These are phyloP conservation scores for Colletotrichum magnum DNA, from an alignment of 2,329 filamentous ascomycete genomes.

Conservation along the genomic window DNA sequence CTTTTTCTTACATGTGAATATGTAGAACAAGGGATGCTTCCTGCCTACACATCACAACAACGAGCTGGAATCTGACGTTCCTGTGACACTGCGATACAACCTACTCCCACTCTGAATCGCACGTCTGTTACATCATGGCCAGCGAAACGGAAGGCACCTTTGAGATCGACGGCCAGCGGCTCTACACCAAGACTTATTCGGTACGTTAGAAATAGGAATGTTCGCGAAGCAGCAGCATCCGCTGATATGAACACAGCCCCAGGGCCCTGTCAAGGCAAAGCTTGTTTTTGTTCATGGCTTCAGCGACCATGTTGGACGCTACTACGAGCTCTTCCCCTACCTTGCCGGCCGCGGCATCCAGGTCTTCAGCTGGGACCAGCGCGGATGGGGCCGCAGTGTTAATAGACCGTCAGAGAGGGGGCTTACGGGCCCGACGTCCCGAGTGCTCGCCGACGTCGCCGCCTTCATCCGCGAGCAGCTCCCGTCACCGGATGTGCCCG, in stretches of 20 bases:
- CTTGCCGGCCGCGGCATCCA: constrained; percentile 82
- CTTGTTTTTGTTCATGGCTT: constrained; percentile 91
- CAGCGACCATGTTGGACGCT: constrained; percentile 86
- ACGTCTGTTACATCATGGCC: constrained; percentile 48
- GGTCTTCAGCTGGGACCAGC: constrained; percentile 85
- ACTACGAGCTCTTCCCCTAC: constrained; percentile 79
- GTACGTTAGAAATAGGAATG: constrained; percentile 51
- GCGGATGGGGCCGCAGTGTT: constrained; percentile 87
- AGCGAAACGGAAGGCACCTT: constrained; percentile 66
- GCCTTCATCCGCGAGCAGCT: constrained; percentile 78
- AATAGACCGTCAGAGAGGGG: constrained; percentile 74
- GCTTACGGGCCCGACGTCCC: constrained; percentile 79
- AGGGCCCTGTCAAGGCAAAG: constrained; percentile 74
- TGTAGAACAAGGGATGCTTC: no score
- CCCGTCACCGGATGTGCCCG: constrained; percentile 63
- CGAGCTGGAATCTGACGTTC: no score
- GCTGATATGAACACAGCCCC: constrained; percentile 58
- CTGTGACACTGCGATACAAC: neutral
- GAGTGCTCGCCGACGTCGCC: constrained; percentile 83
- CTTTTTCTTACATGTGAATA: no score
- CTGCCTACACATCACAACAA: no score
- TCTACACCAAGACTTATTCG: constrained; percentile 72
- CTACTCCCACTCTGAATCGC: neutral
- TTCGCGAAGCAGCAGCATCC: neutral
- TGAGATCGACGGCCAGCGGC: constrained; percentile 57